Evolutionary conservation across 1,139 yeast genomes (phyloP).

Genomic region (Hansenula sp.): DNA sequence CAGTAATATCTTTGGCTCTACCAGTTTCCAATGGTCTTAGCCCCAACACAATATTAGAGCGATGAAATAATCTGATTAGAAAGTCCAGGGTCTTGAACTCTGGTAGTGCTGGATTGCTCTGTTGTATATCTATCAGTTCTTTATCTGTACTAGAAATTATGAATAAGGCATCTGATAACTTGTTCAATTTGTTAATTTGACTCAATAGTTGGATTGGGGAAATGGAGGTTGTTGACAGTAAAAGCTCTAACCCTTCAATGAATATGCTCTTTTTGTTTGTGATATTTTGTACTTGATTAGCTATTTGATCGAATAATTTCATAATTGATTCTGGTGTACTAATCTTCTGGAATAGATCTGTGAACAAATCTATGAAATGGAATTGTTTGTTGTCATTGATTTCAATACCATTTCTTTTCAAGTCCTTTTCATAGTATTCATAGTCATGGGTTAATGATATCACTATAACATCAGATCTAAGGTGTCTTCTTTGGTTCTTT

Average conservation of each 20-base stretch:
- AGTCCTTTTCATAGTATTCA: constrained; percentile 33
- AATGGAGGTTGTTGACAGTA: constrained; percentile 40
- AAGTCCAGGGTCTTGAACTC: constrained; percentile 45
- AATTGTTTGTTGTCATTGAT: constrained; percentile 26
- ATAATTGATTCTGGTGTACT: constrained; percentile 31
- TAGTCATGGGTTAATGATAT: constrained; percentile 42
- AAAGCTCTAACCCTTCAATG: constrained; percentile 47
- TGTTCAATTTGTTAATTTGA: constrained; percentile 35
- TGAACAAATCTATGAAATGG: constrained; percentile 42
- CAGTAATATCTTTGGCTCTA: constrained; percentile 79
- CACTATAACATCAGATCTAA: constrained; percentile 30
- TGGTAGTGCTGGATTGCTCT: constrained; percentile 33
- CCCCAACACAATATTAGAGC: constrained; percentile 46
- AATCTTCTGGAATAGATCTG: constrained; percentile 32
- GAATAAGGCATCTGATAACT: constrained; percentile 31
- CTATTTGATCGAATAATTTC: constrained; percentile 23
- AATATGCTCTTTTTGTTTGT: constrained; percentile 28
- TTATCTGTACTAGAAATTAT: constrained; percentile 33
- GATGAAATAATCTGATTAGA: constrained; percentile 35
- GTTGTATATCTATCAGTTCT: constrained; percentile 34
- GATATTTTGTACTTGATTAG: constrained; percentile 10
- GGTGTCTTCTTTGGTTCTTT: constrained; percentile 6
- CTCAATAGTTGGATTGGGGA: constrained; percentile 33
- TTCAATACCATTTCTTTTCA: constrained; percentile 44
- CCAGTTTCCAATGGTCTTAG: constrained; percentile 74